A percentile compares a stretch with the other conserved stretches of the same genome.
These are phyloP conservation scores for Annulohypoxylon truncatum DNA, from an alignment of 2,329 filamentous ascomycete species.

Conservation along the genomic window DNA sequence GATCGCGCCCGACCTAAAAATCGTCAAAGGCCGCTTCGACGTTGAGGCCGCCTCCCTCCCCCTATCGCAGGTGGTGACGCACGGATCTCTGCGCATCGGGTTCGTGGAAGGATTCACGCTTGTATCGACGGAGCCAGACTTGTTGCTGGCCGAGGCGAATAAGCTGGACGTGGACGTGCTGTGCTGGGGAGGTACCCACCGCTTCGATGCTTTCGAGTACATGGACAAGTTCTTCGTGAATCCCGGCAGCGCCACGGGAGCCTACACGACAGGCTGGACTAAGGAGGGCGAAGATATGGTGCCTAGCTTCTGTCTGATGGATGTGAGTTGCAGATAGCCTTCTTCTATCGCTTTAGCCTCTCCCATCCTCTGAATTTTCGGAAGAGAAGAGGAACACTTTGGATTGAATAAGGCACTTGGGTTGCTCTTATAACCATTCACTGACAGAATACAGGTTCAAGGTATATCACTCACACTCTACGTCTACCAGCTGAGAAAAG, in stretches of 20 bases:
- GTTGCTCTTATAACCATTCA: slow-evolving; percentile 20
- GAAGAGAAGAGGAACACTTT: slow-evolving; percentile 31
- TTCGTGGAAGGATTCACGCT: slow-evolving; percentile 77
- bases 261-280: slow-evolving; percentile 68
- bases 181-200: slow-evolving; percentile 75
- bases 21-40: slow-evolving; percentile 75
- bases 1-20: slow-evolving; percentile 77
- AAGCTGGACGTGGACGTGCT: slow-evolving; percentile 75
- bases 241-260: slow-evolving; percentile 74
- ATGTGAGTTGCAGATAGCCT: slow-evolving; percentile 71
- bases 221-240: slow-evolving; percentile 81
- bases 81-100: slow-evolving; percentile 73
- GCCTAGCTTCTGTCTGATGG: slow-evolving; percentile 97
- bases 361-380: not conserved
- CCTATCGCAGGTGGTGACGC: slow-evolving; percentile 73
- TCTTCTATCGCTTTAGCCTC: not conserved
- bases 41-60: slow-evolving; percentile 74
- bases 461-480: slow-evolving; percentile 96
- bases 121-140: slow-evolving; percentile 73
- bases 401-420: not conserved
- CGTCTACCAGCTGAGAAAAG: slow-evolving; percentile 87
- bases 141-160: slow-evolving; percentile 75
- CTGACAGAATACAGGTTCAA: slow-evolving; percentile 74
- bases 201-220: slow-evolving; percentile 77
- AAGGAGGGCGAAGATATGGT: slow-evolving; percentile 76